Evolutionary conservation across 768 basidiomycete species (phyloP).

Genomic region (Nidularia pulvinata): DNA sequence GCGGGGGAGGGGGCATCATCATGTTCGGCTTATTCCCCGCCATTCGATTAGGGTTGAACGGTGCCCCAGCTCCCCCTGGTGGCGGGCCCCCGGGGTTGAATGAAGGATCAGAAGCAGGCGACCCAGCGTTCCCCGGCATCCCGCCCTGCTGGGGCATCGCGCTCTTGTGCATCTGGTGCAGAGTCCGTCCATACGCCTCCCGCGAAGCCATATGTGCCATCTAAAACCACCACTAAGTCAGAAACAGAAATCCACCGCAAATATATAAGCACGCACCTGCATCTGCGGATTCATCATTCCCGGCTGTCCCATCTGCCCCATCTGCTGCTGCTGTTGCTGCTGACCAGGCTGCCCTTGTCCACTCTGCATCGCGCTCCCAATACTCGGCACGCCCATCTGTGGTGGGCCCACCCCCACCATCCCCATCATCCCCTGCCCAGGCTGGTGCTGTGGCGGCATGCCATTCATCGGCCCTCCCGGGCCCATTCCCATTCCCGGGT

Average conservation of each 20-base stretch:
- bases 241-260: background rate
- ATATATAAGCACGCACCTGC: constrained; percentile 21
- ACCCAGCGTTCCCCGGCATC: constrained; percentile 31
- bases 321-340: no score
- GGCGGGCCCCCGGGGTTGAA: constrained; percentile 31
- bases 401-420: constrained; percentile 14
- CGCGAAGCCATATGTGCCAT: constrained; percentile 1
- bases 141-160: constrained; percentile 18
- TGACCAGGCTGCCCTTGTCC: constrained; percentile 27
- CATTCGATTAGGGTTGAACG: constrained; percentile 27
- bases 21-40: constrained; percentile 28
- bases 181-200: constrained; percentile 23
- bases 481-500: constrained; percentile 14
- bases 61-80: constrained; percentile 16
- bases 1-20: constrained; percentile 57
- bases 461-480: constrained; percentile 9
- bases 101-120: constrained; percentile 44
- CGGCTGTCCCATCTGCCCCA: constrained; percentile 21
- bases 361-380: constrained; percentile 17
- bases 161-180: constrained; percentile 29
- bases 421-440: background rate
- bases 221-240: no score
- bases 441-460: constrained; percentile 4
- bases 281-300: constrained; percentile 37
- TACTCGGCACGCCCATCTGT: constrained; percentile 16